These are phyloP conservation scores for Clavispora carvajalis DNA, from an alignment of 805 yeast genomes.

Conservation along the genomic window DNA sequence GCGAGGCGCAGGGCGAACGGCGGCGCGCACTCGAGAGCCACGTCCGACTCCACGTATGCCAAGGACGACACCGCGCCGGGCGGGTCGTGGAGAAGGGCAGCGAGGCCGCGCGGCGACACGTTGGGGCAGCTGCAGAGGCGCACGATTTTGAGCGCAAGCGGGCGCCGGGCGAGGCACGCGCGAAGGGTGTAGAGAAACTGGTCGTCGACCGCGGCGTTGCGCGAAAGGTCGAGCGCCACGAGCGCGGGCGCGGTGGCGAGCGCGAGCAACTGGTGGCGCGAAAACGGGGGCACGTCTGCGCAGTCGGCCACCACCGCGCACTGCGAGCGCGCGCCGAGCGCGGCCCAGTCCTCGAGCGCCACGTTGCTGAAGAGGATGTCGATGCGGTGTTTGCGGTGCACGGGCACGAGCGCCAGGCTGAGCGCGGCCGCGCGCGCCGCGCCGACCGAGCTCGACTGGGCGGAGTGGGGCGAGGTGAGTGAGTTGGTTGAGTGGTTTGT, in stretches of 20 bases:
- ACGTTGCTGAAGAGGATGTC: slow-evolving; percentile 33
- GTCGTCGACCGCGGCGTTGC: slow-evolving; percentile 25
- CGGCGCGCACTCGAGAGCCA: slow-evolving; percentile 1
- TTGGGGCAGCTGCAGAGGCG: slow-evolving; percentile 19
- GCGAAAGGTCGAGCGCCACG: slow-evolving; percentile 29
- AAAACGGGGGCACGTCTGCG: slow-evolving; percentile 13
- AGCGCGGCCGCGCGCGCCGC: slow-evolving; percentile 5
- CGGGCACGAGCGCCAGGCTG: slow-evolving; percentile 13
- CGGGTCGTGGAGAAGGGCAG: slow-evolving; percentile 4
- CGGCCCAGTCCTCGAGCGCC: slow-evolving; percentile 17
- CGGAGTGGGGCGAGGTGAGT: too few relatives aligned
- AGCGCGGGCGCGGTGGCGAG: slow-evolving; percentile 24
- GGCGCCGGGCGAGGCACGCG: slow-evolving; percentile 13
- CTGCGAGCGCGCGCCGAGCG: slow-evolving; percentile 14
- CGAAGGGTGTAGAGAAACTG: slow-evolving; percentile 22
- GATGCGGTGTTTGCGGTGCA: slow-evolving; percentile 22
- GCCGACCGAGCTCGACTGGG: not conserved
- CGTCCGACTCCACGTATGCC: slow-evolving; percentile 12
- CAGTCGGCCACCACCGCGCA: slow-evolving; percentile 22
- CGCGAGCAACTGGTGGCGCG: slow-evolving; percentile 20
- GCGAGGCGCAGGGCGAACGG: slow-evolving; percentile 3
- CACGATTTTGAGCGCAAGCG: slow-evolving; percentile 19
- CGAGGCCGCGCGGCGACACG: slow-evolving; percentile 9
- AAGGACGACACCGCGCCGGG: slow-evolving; percentile 4
- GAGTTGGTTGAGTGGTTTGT: too few relatives aligned